A percentile compares a stretch with the other conserved stretches of the same genome.
phyloP scores from a whole-genome alignment of 306 rosid genomes.

The Begonia masoniana region DNA sequence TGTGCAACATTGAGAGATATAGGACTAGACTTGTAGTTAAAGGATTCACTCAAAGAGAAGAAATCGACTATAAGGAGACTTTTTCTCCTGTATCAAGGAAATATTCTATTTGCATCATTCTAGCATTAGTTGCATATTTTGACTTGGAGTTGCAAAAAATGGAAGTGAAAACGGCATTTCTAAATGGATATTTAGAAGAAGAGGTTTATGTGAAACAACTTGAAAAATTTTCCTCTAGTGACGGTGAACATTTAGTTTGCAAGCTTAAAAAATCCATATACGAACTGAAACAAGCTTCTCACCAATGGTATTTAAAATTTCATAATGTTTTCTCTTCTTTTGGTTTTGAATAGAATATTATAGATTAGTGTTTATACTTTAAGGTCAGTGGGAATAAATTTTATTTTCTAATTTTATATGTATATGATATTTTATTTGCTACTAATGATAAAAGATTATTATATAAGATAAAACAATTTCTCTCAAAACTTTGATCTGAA shows the following conservation, averaged over 20 bases:
- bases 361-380: conserved; percentile 3
- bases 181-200: too few relatives aligned
- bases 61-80: neutral
- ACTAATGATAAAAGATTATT: neutral
- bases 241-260: too few relatives aligned
- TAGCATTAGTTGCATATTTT: neutral
- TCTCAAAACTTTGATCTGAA: neutral
- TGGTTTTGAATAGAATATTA: neutral
- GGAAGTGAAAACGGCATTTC: neutral
- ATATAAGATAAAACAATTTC: neutral
- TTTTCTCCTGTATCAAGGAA: conserved; percentile 1
- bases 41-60: neutral
- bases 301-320: neutral
- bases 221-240: too few relatives aligned
- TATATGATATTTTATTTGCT: neutral
- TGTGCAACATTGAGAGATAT: neutral
- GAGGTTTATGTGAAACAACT: too few relatives aligned
- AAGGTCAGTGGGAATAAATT: neutral
- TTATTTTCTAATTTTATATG: neutral
- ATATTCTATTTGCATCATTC: neutral
- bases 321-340: too few relatives aligned
- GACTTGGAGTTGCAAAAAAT: neutral
- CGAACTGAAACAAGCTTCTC: conserved; percentile 1
- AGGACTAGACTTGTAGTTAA: neutral
- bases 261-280: neutral